Conservation (phyloP, 257 asterid genomes). For the Lycium barbarum region DNA sequence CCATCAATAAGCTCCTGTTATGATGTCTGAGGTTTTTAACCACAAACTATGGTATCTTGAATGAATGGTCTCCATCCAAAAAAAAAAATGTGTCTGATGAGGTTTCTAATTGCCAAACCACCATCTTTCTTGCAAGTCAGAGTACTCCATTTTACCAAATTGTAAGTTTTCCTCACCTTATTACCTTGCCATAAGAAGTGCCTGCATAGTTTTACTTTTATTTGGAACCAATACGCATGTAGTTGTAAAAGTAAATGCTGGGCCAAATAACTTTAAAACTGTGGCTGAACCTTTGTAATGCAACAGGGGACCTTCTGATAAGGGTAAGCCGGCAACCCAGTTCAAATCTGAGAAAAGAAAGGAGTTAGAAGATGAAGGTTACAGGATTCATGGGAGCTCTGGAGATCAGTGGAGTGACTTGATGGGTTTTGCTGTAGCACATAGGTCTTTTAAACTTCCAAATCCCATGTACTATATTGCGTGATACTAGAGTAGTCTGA, state of each 20-base stretch:
- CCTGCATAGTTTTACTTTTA: background rate
- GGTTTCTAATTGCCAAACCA: background rate
- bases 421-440: constrained; percentile 67
- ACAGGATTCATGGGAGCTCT: constrained; percentile 69
- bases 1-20: background rate
- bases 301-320: constrained; percentile 67
- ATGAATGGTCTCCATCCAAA: background rate
- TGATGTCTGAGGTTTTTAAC: background rate
- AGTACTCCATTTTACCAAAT: constrained; percentile 13
- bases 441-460: constrained; percentile 85
- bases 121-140: background rate
- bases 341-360: constrained; percentile 81
- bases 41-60: background rate
- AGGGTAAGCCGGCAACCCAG: constrained; percentile 60
- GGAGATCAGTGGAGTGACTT: constrained; percentile 98
- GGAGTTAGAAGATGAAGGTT: constrained; percentile 82
- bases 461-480: constrained; percentile 74
- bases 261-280: constrained; percentile 4
- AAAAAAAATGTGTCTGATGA: background rate
- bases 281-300: constrained; percentile 25
- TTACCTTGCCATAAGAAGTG: background rate
- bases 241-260: background rate
- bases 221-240: background rate
- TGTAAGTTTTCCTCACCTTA: constrained; percentile 7
- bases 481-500: constrained; percentile 29